phyloP scores from a whole-genome alignment of 2,329 filamentous ascomycete genomes.

The Cercospora sp. region DNA sequence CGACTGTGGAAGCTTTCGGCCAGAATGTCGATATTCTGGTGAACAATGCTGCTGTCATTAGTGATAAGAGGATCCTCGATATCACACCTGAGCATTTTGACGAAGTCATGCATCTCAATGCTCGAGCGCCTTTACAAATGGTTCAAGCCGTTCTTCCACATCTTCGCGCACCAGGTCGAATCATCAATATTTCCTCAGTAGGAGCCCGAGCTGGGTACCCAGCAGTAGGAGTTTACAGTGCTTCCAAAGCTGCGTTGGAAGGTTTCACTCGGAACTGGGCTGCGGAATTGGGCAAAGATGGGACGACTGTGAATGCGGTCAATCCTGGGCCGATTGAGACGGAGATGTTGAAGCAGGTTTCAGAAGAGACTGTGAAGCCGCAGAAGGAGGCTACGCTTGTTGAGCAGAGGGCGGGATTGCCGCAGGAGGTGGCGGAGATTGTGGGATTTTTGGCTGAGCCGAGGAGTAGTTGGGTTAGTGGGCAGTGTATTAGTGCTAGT shows the following conservation, averaged over 20 bases:
- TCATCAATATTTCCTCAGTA: conserved; percentile 62
- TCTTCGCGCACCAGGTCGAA: conserved; percentile 50
- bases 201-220: conserved; percentile 52
- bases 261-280: conserved; percentile 62
- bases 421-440: conserved; percentile 58
- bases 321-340: conserved; percentile 61
- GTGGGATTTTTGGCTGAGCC: conserved; percentile 56
- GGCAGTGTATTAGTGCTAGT: conserved; percentile 58
- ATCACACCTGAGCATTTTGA: conserved; percentile 55
- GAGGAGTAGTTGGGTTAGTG: conserved; percentile 42
- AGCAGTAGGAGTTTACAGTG: conserved; percentile 54
- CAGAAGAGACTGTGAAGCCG: conserved; percentile 50
- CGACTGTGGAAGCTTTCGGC: conserved; percentile 43
- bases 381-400: conserved; percentile 56
- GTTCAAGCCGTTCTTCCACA: conserved; percentile 56
- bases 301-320: conserved; percentile 63
- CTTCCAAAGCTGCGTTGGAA: conserved; percentile 62
- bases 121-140: conserved; percentile 57
- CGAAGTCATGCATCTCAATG: conserved; percentile 59
- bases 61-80: conserved; percentile 30
- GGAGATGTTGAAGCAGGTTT: conserved; percentile 59
- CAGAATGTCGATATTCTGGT: conserved; percentile 47
- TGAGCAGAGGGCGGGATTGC: conserved; percentile 53
- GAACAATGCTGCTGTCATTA: conserved; percentile 43
- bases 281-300: conserved; percentile 56